Conservation (phyloP, 2,329 filamentous ascomycete species). For the Rhexocercosporidium sp. region DNA sequence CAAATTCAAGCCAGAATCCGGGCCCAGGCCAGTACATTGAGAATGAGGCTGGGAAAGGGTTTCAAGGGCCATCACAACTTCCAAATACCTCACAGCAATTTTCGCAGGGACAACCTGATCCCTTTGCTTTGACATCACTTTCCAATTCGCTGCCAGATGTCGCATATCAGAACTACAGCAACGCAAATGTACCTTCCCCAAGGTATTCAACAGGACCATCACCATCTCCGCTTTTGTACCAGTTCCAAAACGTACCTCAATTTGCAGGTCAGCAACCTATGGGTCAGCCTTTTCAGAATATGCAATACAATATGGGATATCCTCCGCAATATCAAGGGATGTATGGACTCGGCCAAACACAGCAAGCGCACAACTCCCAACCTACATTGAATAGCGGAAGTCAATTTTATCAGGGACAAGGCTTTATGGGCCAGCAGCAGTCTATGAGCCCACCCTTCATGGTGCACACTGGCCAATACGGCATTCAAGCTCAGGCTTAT, state of each 20-base stretch:
- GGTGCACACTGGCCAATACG: constrained; percentile 35
- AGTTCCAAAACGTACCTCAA: constrained; percentile 33
- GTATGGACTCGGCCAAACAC: constrained; percentile 31
- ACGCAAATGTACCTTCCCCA: constrained; percentile 19
- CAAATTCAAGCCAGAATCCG: constrained; percentile 15
- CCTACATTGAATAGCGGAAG: constrained; percentile 12
- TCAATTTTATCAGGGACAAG: constrained; percentile 37
- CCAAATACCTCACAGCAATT: constrained; percentile 13
- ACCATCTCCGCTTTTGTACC: constrained; percentile 31
- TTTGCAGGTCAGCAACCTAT: constrained; percentile 25
- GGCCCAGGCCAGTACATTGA: constrained; percentile 14
- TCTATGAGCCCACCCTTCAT: constrained; percentile 33
- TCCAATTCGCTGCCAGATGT: constrained; percentile 36
- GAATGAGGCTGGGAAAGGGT: constrained; percentile 11
- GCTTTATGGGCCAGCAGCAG: constrained; percentile 34
- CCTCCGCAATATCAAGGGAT: constrained; percentile 36
- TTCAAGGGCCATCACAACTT: constrained; percentile 14
- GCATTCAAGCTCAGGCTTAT: constrained; percentile 33
- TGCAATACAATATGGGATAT: constrained; percentile 37
- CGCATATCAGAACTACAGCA: constrained; percentile 34
- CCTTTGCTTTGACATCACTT: constrained; percentile 37
- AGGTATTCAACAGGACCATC: constrained; percentile 30
- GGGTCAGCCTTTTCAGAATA: constrained; percentile 24
- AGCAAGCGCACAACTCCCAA: constrained; percentile 27
- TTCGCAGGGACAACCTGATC: constrained; percentile 31